These are phyloP conservation scores for Populus nigra DNA, from an alignment of 345 rosid genomes.

Conservation along the genomic window DNA sequence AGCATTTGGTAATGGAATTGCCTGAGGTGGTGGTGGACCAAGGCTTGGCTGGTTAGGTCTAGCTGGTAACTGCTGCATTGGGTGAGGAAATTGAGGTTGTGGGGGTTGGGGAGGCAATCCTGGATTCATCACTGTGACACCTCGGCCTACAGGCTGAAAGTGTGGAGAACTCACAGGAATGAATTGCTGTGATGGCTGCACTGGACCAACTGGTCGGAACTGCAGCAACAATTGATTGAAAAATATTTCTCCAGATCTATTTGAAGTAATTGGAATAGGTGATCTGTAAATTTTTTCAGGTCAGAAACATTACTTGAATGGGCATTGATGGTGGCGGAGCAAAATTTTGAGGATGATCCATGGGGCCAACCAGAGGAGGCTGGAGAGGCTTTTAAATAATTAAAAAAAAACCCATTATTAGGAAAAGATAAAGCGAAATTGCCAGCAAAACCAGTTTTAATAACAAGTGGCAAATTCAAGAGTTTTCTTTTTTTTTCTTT, in stretches of 20 bases:
- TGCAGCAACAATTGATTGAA: constrained; percentile 33
- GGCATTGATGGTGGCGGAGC: constrained; percentile 65
- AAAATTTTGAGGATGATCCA: constrained; percentile 63
- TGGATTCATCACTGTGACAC: constrained; percentile 53
- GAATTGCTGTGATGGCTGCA: constrained; percentile 65
- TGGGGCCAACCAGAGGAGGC: constrained; percentile 52
- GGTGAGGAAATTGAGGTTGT: constrained; percentile 59
- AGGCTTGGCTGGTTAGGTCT: constrained; percentile 61
- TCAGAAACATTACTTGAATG: constrained; percentile 57
- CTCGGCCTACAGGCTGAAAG: constrained; percentile 61
- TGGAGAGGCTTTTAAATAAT: constrained; percentile 47
- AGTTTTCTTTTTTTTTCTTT: neutral
- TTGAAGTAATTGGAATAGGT: constrained; percentile 3
- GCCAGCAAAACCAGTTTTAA: constrained; percentile 1
- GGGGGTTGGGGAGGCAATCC: constrained; percentile 69
- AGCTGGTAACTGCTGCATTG: constrained; percentile 60
- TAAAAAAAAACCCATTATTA: constrained; percentile 16
- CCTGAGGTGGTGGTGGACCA: constrained; percentile 51
- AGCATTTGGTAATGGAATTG: constrained; percentile 45
- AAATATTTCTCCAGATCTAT: neutral
- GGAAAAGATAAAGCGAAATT: constrained; percentile 3
- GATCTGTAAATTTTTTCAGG: neutral
- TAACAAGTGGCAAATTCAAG: neutral
- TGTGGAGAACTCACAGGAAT: constrained; percentile 60
- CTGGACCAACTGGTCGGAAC: constrained; percentile 64